Evolutionary conservation across 345 rosid species (phyloP), one percentile per base, ranked within the genome.

Genomic region (rapeseed (Brassica napus)): DNA sequence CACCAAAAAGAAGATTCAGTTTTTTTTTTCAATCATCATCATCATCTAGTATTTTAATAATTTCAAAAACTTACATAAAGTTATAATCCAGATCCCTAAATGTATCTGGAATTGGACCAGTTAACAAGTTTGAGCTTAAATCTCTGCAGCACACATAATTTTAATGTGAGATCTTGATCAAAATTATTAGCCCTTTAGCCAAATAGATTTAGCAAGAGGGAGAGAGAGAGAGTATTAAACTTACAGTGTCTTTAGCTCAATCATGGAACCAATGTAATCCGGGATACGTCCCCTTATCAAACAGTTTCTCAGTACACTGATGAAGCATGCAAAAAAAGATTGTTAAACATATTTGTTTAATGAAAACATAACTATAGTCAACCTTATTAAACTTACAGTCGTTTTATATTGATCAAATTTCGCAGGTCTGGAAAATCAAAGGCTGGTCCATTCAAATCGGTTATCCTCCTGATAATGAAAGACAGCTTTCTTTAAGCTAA

Each of bases 61-160:
- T 44, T 24, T 73, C 34, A 73, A 73, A 57, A 8, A 77, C 44
- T 87, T 87, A 93, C 99, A 89, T 71, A 82, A 1, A 85, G 1
- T 85, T 0, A 42, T 82, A 8, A 0, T 1, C 0, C 68, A 80
- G 71, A 44, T 12, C 68, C 76, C 37, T 11, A 47, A 90, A 72
- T 26, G 74, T 9, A 8, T 28, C 39, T 12, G 96, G 92, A 79
- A 91, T 81, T 60, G 9, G 8, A 68, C 92, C 94, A 0, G 82
- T 86, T 84, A 95, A 76, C 80, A 57, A 83, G 81, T 95, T 95
- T 88, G 81, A 86, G 88, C 98, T 89, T 76, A 93, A 73, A 82
- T 95, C 98, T 79, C 99, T 95, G 73, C 82, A 47, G 5, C 26
- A 66, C 23, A 54, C 9, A 68, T 23, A 37, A 49, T 18, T 15